Conservation (phyloP, 2,329 filamentous ascomycete genomes). For the Lecanicillium sp. region DNA sequence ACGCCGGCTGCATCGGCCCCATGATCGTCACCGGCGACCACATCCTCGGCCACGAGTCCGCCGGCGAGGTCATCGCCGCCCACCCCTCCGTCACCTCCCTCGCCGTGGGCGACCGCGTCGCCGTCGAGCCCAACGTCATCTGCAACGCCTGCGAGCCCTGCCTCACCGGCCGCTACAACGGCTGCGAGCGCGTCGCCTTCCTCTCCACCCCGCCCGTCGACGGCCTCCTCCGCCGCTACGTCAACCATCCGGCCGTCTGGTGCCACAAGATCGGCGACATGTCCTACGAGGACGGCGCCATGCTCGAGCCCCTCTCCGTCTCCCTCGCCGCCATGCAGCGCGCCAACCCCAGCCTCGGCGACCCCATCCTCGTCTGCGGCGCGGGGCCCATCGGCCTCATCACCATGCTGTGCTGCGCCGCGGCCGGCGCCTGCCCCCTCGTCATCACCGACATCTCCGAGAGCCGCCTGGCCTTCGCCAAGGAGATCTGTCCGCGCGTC, state of each 20-base stretch:
- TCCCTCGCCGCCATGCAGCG: conserved; percentile 84
- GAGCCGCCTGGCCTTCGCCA: conserved; percentile 76
- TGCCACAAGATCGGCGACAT: conserved; percentile 94
- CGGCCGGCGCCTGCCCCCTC: conserved; percentile 83
- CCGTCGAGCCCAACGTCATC: conserved; percentile 89
- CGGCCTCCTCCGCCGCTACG: conserved; percentile 82
- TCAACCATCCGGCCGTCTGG: conserved; percentile 91
- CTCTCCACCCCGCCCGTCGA: conserved; percentile 85
- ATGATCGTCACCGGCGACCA: conserved; percentile 89
- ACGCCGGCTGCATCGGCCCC: conserved; percentile 87
- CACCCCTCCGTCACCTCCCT: conserved; percentile 74
- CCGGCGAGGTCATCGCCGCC: conserved; percentile 74
- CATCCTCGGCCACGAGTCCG: conserved; percentile 90
- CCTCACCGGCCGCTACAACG: conserved; percentile 89
- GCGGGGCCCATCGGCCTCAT: conserved; percentile 92
- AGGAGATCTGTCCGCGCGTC: conserved; percentile 72
- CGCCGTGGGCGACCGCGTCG: conserved; percentile 82
- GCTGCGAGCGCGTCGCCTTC: conserved; percentile 80
- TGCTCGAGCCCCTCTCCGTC: conserved; percentile 86
- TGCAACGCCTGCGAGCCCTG: conserved; percentile 89
- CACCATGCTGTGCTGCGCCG: conserved; percentile 74
- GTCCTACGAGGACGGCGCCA: conserved; percentile 83
- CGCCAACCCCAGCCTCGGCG: conserved; percentile 73
- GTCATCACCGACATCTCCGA: conserved; percentile 95
- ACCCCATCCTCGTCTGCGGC: conserved; percentile 83